Evolutionary conservation across 78 protist species (phyloP).

Genomic region (Dictyostelium discoideum): DNA sequence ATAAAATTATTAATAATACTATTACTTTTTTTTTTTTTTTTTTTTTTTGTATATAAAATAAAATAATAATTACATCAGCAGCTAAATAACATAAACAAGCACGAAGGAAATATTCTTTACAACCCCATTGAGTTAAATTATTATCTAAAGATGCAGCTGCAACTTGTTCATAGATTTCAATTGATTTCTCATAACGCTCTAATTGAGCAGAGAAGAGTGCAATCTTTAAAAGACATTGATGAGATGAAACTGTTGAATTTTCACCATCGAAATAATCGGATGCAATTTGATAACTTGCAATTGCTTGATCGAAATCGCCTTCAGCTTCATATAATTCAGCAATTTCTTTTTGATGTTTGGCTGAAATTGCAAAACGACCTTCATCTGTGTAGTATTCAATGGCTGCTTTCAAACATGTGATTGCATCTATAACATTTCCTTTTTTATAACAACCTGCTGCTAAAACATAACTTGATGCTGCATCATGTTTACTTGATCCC

Average conservation of each 20-base stretch:
- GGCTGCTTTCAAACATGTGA: slow-evolving; percentile 61
- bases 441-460: slow-evolving; percentile 85
- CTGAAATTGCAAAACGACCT: slow-evolving; percentile 81
- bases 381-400: slow-evolving; percentile 76
- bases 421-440: slow-evolving; percentile 61
- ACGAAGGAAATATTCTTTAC: slow-evolving; percentile 83
- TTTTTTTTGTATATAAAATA: not conserved
- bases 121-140: slow-evolving; percentile 82
- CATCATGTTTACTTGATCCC: slow-evolving; percentile 75
- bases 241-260: slow-evolving; percentile 36
- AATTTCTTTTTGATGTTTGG: slow-evolving; percentile 88
- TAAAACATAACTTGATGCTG: slow-evolving; percentile 69
- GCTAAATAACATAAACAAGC: slow-evolving; percentile 84
- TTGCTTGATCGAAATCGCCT: slow-evolving; percentile 78
- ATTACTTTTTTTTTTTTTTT: not conserved
- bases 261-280: slow-evolving; percentile 86
- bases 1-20: not conserved
- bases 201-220: slow-evolving; percentile 74
- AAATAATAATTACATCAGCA: not conserved
- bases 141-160: slow-evolving; percentile 74
- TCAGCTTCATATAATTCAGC: slow-evolving; percentile 87
- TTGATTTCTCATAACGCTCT: slow-evolving; percentile 58
- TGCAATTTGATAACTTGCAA: slow-evolving; percentile 78
- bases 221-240: slow-evolving; percentile 82
- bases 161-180: slow-evolving; percentile 85